phyloP scores from a whole-genome alignment of 2,329 filamentous ascomycete species.

The Trichoderma pleuroti region DNA sequence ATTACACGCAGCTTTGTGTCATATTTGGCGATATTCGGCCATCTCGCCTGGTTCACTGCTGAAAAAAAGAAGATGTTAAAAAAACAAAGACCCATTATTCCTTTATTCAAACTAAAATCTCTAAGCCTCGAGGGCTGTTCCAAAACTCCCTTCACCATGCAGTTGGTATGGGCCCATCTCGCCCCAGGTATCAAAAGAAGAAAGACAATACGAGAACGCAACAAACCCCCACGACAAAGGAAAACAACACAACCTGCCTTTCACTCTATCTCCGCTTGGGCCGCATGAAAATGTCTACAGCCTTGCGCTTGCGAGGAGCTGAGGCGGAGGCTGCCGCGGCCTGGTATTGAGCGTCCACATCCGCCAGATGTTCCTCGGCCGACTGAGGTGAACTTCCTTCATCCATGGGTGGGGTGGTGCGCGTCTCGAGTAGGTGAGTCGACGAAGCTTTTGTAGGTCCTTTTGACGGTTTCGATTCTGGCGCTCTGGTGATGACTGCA shows the following conservation, averaged over 20 bases:
- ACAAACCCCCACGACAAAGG: background rate
- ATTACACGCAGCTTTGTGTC: background rate
- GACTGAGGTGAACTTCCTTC: background rate
- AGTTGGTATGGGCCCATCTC: background rate
- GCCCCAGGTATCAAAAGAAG: conserved; percentile 10
- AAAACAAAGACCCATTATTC: background rate
- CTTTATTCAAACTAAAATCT: background rate
- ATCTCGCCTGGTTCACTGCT: background rate
- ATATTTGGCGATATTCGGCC: background rate
- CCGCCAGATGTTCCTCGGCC: background rate
- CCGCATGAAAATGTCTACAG: conserved; percentile 49
- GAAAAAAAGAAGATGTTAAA: background rate
- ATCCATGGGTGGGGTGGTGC: background rate
- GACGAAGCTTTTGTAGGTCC: background rate
- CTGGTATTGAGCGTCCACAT: background rate
- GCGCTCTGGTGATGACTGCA: background rate
- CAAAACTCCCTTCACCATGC: conserved; percentile 14
- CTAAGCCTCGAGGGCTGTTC: background rate
- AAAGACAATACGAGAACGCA: background rate
- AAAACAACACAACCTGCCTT: background rate
- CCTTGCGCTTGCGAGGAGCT: conserved; percentile 41
- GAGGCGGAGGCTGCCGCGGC: background rate
- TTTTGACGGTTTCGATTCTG: background rate
- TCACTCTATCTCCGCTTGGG: conserved; percentile 38
- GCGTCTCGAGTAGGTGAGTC: background rate